Evolutionary conservation across 2,329 filamentous ascomycete genomes (phyloP), one percentile per base, ranked within the genome.

Genomic region (Drechslera avenae): DNA sequence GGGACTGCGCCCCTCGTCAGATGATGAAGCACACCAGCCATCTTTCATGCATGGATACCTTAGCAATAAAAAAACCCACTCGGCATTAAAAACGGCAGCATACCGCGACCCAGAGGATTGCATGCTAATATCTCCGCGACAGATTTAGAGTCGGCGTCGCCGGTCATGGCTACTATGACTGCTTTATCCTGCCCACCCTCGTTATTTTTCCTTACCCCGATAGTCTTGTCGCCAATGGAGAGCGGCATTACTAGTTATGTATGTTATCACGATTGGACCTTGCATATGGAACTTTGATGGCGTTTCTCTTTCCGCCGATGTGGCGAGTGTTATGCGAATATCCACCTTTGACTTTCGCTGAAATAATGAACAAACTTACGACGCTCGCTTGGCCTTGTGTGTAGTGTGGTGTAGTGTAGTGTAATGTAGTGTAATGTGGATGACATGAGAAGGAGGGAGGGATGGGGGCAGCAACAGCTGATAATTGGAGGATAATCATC

Each of bases 21-120:
- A 63, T 64, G 63, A 63, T 54, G 50, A 52, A 40, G 46, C 41
- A 45, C 47, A 43, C 35, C 53, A 46, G 52, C 50, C 56, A 54
- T 53, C 42, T 51, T 46, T 66, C 56, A 68, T 71, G 69, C 68
- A 71, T 68, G 62, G 62, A 67, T 68, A 69, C 62, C 61, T 54
- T 66, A 68, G 59, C 61, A 56, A 59, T 66, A 59, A 60, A 55
- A 41, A 45, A 47, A n/a, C n/a, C n/a, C n/a, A n/a, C n/a, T 44
- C 40, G 42, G 50, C 55, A 54, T 52, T 57, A 51, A 52, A 52
- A 40, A 52, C 36, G 46, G 39, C 35, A 46, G 30, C 45, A 55
- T 47, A 34, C 33, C 46, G 36, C 44, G 10, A 32, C 46, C 48
- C 21, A 45, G 50, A 44, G 19, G 19, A 43, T 37, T 28, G 46